Evolutionary conservation across 1,284 basidiomycete genomes (phyloP), one percentile per base, ranked within the genome.

Genomic region (Naganishia albida): DNA sequence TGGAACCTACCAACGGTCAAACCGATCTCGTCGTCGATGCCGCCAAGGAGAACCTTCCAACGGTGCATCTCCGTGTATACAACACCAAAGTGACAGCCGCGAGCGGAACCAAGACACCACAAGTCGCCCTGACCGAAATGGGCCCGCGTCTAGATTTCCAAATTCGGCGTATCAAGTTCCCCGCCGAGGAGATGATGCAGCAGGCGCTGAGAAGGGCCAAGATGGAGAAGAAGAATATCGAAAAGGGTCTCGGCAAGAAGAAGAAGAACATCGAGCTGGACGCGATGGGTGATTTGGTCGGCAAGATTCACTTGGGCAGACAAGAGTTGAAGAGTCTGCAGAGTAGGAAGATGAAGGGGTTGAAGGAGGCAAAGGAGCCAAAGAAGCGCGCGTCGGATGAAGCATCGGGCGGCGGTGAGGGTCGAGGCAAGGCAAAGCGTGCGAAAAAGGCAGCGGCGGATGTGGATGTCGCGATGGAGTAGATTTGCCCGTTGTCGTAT

Each of bases 251-350:
- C n/a, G 91, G 90, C 44, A 91, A 91, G 84, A 93, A 91, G 84
- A 86, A 85, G 80, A 93, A 92, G 85, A 97, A 97, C 78, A 78
- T 94, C 77, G 93, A 96, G 82, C 91, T 93, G 69, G 95, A 99
- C 81, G 92, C 93, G 78, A 97, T 98, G 95, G 95, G 95, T 65
- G 93, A 99, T 79, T 80, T 94, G 80, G 85, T 95, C 70, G 95
- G 94, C 53, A 83, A 87, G 67, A 85, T 99, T 60, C 95, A 98
- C 78, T 79, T 99, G 53, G 91, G 83, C 65, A 90, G 87, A 78
- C 95, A 99, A 82, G 92, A 99, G 79, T 78, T 99, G 71, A 80
- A 76, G 70, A 89, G 85, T 80, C 75, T 99, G 79, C 93, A 97
- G 83, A 71, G 71, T 43, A 75, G 78, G 65, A 80, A 80, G 74